Base-by-base conservation (phyloP, 495 filamentous ascomycete genomes). In the Pyrenula aspistea region DNA sequence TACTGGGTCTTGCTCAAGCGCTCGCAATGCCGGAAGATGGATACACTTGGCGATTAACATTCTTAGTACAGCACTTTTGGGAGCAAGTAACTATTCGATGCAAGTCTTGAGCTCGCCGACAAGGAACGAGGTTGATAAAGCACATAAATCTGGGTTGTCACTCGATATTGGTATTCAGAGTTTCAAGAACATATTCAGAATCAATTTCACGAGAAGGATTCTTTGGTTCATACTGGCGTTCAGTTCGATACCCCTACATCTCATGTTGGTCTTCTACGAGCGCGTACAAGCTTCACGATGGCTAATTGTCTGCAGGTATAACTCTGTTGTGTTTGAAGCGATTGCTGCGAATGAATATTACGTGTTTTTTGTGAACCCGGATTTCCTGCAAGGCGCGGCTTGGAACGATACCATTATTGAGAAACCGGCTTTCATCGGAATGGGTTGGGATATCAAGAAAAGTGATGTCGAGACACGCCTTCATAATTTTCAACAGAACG, bases 71-170 rank as follows among this genome's bases (percentile, higher is more conserved):
- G 58, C 62, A 1, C 60, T 75, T 53, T 63, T 75, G 15, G 59
- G 66, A 0, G 69, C 67, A 0, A 71, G 66, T 49, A 76, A 72
- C 54, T 53, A 58, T 56, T 59, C 55, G 54, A 73, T 79, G 61
- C 77, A 80, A 57, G 63, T 76, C 20, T 71, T 81, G n/a, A 69
- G 68, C 56, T 79, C 77, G 49, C 78, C 79, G n/a, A 80, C 76
- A 51, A 68, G 77, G 52, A 61, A 64, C 47, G 78, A 82, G 63
- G 63, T 82, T 12, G 60, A 70, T 48, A 62, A 62, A 22, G 78
- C 78, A 11, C 79, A 81, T 59, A 49, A 55, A 11, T 65, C 60
- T 47, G 66, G 62, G 57, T 63, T 51, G 15, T 80, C 77, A 77
- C 61, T 82, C 55, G 73, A 82, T 63, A 79, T 80, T 48, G 78